Base-by-base conservation (phyloP, 129 eudicot species). In the Flaveria ramosissima region DNA sequence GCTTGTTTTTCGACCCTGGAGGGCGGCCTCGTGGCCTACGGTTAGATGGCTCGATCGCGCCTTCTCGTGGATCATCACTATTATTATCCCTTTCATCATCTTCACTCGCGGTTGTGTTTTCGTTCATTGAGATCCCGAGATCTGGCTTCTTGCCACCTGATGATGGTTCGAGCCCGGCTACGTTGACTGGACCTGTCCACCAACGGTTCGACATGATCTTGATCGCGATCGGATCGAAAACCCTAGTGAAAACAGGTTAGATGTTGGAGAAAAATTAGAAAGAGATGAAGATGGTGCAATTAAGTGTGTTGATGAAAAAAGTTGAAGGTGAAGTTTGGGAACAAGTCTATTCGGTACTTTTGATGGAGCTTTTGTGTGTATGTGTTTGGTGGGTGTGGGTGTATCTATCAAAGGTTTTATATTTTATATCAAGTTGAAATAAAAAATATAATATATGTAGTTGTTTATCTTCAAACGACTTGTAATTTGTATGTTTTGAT, bases 191-290 rank as follows among this genome's bases (percentile, higher is more conserved):
- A 3, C 89, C 89, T 0, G 85, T 52, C 91, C 92, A 86, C 92
- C 96, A 89, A 53, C 86, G 87, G 84, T 89, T 89, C 15, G 96
- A 78, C 96, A 89, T 89, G 79, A 43, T 76, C 48, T 73, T 51
- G 78, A 75, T 19, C 19, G 62, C 43, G 68, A 52, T 68, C 8
- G 48, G 15, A 50, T 50, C 1, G 21, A 26, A 14, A 67, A 60
- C 82, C 71, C 63, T 61, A 68, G 13, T 43, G 60, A 6, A 36
- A 77, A 53, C 41, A 15, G 11, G 48, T 61, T 20, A 13, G 56
- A 39, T 48, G 19, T 53, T 45, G 41, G 43, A 41, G 57, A 43
- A 2, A 0, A 36, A 50, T 5, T 4, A 36, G 41, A 36, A 32
- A 52, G 60, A 45, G 13, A 8, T 45, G 13, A 56, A 43, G 70